These are phyloP conservation scores for Salvia splendens DNA, from an alignment of 257 asterid genomes.

Conservation along the genomic window DNA sequence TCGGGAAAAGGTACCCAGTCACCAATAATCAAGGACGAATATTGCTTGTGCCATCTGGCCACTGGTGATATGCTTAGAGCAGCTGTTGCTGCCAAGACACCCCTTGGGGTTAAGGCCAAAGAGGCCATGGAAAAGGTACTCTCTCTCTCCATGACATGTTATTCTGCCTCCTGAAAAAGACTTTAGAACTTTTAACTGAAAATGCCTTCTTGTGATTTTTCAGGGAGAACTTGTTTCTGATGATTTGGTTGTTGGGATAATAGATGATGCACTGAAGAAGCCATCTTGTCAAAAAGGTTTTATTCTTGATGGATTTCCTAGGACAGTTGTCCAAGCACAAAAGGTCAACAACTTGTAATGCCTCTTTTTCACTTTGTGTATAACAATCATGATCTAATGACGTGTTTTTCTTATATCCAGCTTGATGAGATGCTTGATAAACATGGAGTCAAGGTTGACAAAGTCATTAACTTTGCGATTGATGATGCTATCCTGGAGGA, in stretches of 20 bases:
- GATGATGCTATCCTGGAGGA: slow-evolving; percentile 95
- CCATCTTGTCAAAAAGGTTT: slow-evolving; percentile 95
- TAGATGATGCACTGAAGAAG: slow-evolving; percentile 87
- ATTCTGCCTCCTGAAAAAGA: slow-evolving; percentile 17
- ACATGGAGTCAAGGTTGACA: slow-evolving; percentile 78
- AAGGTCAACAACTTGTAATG: slow-evolving; percentile 51
- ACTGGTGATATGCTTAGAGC: slow-evolving; percentile 99
- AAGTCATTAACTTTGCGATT: slow-evolving; percentile 91
- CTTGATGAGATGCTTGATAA: slow-evolving; percentile 95
- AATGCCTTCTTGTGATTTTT: slow-evolving; percentile 27
- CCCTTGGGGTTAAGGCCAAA: slow-evolving; percentile 87
- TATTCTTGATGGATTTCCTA: slow-evolving; percentile 97
- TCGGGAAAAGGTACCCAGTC: slow-evolving; percentile 98
- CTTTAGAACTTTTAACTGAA: background rate
- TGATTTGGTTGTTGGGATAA: slow-evolving; percentile 90
- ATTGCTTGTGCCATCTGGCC: slow-evolving; percentile 90
- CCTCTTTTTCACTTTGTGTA: background rate
- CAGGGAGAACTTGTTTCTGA: slow-evolving; percentile 97
- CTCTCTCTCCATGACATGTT: slow-evolving; percentile 7
- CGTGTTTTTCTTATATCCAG: slow-evolving; percentile 42
- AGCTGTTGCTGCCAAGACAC: slow-evolving; percentile 93
- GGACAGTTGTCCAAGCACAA: slow-evolving; percentile 90
- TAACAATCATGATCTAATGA: slow-evolving; percentile 19
- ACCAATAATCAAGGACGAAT: slow-evolving; percentile 87
- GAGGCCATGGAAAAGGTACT: slow-evolving; percentile 91